Percentiles rank a stretch among this genome's conserved stretches.
These are phyloP conservation scores for Plasmopara viticola DNA, from an alignment of 352 stramenopile species.

Conservation along the genomic window DNA sequence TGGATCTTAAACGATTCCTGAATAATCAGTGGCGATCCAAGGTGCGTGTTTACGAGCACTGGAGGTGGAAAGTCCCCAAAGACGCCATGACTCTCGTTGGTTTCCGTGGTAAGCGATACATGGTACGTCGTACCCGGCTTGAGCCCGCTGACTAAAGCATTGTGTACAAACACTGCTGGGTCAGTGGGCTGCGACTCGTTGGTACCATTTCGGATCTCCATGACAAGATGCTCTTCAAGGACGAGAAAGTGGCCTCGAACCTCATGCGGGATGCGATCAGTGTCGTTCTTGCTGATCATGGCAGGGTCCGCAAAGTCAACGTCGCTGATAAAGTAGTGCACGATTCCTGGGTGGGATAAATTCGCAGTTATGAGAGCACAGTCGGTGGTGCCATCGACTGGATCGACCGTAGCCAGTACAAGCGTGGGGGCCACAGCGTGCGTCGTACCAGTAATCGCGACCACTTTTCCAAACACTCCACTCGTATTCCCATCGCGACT, in stretches of 20 bases:
- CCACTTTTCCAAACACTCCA: constrained; percentile 39
- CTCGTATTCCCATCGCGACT: constrained; percentile 31
- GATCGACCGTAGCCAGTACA: constrained; percentile 43
- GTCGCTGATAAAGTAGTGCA: constrained; percentile 74
- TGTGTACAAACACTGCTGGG: constrained; percentile 48
- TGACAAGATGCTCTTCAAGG: constrained; percentile 32
- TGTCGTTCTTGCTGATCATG: constrained; percentile 29
- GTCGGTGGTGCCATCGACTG: constrained; percentile 37
- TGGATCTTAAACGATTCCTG: constrained; percentile 26
- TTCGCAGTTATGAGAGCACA: constrained; percentile 55
- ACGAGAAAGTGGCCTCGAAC: constrained; percentile 46
- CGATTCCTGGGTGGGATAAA: constrained; percentile 47
- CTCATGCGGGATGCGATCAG: constrained; percentile 25
- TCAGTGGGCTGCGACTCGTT: constrained; percentile 63
- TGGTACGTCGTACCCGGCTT: constrained; percentile 55
- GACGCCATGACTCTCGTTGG: constrained; percentile 45
- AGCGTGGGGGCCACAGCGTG: constrained; percentile 56
- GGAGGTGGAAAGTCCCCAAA: constrained; percentile 70
- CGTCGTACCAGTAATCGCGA: constrained; percentile 32
- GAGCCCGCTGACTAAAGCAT: constrained; percentile 43
- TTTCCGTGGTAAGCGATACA: constrained; percentile 74
- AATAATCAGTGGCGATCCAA: constrained; percentile 36
- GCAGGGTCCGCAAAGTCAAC: constrained; percentile 69
- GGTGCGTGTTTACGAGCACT: constrained; percentile 59
- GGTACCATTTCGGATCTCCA: constrained; percentile 67